These are phyloP conservation scores for Heritiera fomes DNA, from an alignment of 345 rosid species.

Conservation along the genomic window DNA sequence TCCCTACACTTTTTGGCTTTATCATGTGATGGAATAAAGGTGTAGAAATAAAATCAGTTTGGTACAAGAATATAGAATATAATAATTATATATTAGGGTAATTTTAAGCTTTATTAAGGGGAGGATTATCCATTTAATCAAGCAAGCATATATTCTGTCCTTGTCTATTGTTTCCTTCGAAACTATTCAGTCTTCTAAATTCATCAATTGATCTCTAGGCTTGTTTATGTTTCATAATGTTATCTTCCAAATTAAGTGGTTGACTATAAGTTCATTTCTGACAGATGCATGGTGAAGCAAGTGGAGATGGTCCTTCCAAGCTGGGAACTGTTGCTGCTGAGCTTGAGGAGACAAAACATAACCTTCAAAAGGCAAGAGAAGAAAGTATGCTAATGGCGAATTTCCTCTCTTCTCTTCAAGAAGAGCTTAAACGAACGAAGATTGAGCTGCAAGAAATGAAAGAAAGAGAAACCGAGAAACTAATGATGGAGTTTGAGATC, in stretches of 20 bases:
- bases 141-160: not conserved
- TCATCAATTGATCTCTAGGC: not conserved
- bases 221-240: not conserved
- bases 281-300: constrained; percentile 45
- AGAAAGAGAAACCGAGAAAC: constrained; percentile 30
- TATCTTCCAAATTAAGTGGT: not conserved
- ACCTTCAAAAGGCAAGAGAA: constrained; percentile 65
- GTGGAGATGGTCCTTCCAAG: constrained; percentile 28
- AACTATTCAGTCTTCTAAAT: not conserved
- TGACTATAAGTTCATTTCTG: not conserved
- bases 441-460: constrained; percentile 59
- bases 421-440: constrained; percentile 80
- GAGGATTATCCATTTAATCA: not conserved
- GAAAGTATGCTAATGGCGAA: constrained; percentile 61
- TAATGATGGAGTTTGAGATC: constrained; percentile 33
- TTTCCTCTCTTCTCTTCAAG: constrained; percentile 53
- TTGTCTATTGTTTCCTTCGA: not conserved
- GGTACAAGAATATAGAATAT: not conserved
- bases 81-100: not conserved
- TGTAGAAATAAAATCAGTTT: not conserved
- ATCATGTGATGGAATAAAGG: constrained; percentile 19
- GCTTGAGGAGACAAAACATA: constrained; percentile 74
- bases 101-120: not conserved
- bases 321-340: constrained; percentile 47
- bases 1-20: not conserved